A percentile compares a stretch with the other conserved stretches of the same genome.
Conservation (phyloP, 2,329 filamentous ascomycete species). For the Apiospora aurea region DNA sequence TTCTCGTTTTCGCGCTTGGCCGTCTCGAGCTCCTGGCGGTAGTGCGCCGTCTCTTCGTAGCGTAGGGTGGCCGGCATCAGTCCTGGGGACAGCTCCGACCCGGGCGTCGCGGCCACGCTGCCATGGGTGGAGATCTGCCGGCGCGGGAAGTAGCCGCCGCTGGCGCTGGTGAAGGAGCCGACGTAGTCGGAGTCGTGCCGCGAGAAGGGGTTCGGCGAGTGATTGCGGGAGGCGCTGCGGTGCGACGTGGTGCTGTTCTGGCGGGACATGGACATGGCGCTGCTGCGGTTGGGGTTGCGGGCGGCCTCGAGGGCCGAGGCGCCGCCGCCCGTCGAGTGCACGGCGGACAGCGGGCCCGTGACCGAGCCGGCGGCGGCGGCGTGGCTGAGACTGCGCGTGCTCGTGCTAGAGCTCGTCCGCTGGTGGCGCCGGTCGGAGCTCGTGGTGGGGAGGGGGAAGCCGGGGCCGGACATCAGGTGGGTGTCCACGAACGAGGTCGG, state of each 20-base stretch:
- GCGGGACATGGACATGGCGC: slow-evolving; percentile 51
- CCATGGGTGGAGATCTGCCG: slow-evolving; percentile 46
- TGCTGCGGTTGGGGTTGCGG: slow-evolving; percentile 49
- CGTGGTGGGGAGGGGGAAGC: slow-evolving; percentile 63
- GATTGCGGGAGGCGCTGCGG: slow-evolving; percentile 56
- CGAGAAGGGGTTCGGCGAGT: slow-evolving; percentile 42
- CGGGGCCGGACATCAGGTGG: slow-evolving; percentile 63
- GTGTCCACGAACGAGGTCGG: slow-evolving; percentile 52
- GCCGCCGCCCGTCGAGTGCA: slow-evolving; percentile 43
- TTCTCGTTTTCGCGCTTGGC: slow-evolving; percentile 70
- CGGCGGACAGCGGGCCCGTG: slow-evolving; percentile 41
- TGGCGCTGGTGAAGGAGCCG: slow-evolving; percentile 21
- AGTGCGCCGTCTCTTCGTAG: slow-evolving; percentile 68
- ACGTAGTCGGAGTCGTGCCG: slow-evolving; percentile 52
- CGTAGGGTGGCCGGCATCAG: slow-evolving; percentile 63
- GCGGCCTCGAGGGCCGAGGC: slow-evolving; percentile 54
- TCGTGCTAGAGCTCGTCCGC: slow-evolving; percentile 65
- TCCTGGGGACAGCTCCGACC: slow-evolving; percentile 58
- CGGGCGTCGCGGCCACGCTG: slow-evolving; percentile 50
- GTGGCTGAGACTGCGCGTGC: slow-evolving; percentile 56
- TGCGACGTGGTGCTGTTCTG: slow-evolving; percentile 64
- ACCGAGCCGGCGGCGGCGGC: slow-evolving; percentile 50
- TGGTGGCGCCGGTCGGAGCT: slow-evolving; percentile 58
- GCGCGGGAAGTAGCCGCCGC: slow-evolving; percentile 43
- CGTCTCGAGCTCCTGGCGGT: slow-evolving; percentile 65